Conservation (phyloP, 768 basidiomycete genomes). For the Cystofilobasidium bisporidii region DNA sequence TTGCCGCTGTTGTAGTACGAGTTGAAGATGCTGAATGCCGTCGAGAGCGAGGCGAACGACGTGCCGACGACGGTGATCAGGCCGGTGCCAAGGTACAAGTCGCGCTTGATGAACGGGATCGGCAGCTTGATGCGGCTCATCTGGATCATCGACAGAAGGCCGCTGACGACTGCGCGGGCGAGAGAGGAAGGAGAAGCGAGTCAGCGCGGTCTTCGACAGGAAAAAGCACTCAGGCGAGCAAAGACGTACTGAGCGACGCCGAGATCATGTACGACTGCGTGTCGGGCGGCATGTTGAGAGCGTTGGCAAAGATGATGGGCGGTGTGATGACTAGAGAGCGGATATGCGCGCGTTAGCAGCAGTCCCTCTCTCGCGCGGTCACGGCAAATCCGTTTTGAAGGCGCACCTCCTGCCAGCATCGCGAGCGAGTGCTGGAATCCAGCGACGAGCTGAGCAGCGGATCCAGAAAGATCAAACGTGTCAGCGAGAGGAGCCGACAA, state of each 20-base stretch:
- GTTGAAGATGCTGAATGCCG: conserved; percentile 56
- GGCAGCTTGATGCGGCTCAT: conserved; percentile 57
- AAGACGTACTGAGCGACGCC: conserved; percentile 49
- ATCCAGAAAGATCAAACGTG: too few species aligned
- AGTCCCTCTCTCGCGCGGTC: too few species aligned
- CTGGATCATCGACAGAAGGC: conserved; percentile 49
- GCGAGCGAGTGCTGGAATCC: conserved; percentile 55
- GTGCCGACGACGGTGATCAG: conserved; percentile 54
- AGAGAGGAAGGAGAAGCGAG: too few species aligned
- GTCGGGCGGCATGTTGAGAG: conserved; percentile 51
- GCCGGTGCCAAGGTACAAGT: conserved; percentile 45
- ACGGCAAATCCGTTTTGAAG: too few species aligned
- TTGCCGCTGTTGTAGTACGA: conserved; percentile 70
- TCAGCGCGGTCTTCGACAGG: too few species aligned
- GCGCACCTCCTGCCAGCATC: conserved; percentile 58
- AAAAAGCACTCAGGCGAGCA: too few species aligned
- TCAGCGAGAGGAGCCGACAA: neutral
- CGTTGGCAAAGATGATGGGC: conserved; percentile 51
- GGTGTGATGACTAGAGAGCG: conserved; percentile 50
- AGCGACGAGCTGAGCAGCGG: conserved; percentile 50
- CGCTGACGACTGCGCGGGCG: conserved; percentile 39
- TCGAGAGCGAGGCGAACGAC: conserved; percentile 67
- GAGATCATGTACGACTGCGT: conserved; percentile 64
- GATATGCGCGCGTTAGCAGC: neutral
- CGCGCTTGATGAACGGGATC: conserved; percentile 40